phyloP scores from a whole-genome alignment of 2,329 filamentous ascomycete species.

The Paradendryphiella salina region DNA sequence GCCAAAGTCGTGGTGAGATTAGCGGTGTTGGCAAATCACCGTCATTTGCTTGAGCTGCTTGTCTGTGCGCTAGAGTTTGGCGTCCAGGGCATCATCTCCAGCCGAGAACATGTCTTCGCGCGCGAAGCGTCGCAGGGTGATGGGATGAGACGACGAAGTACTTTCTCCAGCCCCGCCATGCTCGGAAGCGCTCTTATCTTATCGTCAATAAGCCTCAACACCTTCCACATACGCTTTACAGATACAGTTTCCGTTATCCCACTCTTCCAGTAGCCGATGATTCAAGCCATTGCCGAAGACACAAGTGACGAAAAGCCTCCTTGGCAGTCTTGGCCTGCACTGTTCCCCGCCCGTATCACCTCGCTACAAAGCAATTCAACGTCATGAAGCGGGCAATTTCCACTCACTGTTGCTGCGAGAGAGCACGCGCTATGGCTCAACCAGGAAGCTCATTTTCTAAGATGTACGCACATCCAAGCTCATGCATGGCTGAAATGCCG shows the following conservation, averaged over 20 bases:
- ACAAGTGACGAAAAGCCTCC: constrained; percentile 12
- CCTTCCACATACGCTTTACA: constrained; percentile 9
- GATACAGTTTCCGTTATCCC: not conserved
- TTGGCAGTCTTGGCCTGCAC: constrained; percentile 30
- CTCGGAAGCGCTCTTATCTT: not conserved
- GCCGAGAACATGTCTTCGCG: not conserved
- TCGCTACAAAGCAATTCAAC: constrained; percentile 13
- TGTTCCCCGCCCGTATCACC: constrained; percentile 21
- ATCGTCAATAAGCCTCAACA: constrained; percentile 6
- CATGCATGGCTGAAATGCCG: not conserved
- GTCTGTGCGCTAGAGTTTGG: not conserved
- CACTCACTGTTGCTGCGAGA: constrained; percentile 14
- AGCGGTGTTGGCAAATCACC: not conserved
- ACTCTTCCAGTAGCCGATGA: not conserved
- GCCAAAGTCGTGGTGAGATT: no score
- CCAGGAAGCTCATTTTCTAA: constrained; percentile 29
- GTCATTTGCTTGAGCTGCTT: constrained; percentile 1
- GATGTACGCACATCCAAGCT: not conserved
- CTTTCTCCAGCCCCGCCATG: not conserved
- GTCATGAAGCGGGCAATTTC: constrained; percentile 21
- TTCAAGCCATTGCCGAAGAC: constrained; percentile 2
- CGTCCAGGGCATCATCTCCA: not conserved
- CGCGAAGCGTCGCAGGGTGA: no score
- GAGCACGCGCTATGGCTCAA: constrained; percentile 22
- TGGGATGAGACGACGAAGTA: no score